These are phyloP conservation scores for Diddensiella transvaalensis DNA, from an alignment of 805 yeast species.

Conservation along the genomic window DNA sequence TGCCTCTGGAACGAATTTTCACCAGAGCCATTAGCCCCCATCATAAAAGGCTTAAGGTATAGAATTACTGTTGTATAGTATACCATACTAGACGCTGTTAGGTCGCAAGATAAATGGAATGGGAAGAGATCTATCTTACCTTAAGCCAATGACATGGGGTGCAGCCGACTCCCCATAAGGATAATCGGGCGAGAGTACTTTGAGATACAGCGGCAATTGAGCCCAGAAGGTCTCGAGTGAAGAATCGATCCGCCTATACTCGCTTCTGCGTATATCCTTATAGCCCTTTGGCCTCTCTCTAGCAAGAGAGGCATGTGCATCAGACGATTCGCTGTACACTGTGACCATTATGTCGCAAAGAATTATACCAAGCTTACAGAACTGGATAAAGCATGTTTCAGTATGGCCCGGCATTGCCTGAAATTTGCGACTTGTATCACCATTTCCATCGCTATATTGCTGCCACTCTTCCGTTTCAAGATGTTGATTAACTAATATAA, in stretches of 20 bases:
- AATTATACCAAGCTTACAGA: background rate
- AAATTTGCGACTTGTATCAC: background rate
- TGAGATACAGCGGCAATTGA: background rate
- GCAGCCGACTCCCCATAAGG: background rate
- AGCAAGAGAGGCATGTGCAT: background rate
- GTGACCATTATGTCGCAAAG: background rate
- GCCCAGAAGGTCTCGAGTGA: background rate
- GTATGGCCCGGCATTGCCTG: background rate
- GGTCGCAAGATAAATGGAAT: too few species aligned
- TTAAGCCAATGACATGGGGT: background rate
- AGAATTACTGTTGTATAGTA: background rate
- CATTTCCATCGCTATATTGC: background rate
- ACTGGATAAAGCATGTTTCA: background rate
- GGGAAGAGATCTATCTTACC: too few species aligned
- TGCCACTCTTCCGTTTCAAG: background rate
- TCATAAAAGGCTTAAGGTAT: background rate
- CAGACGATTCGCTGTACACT: background rate
- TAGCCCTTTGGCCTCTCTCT: background rate
- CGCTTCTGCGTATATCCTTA: background rate
- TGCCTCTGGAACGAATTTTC: background rate
- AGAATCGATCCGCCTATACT: background rate
- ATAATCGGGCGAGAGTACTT: background rate
- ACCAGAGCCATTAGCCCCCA: background rate
- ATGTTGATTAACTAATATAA: background rate
- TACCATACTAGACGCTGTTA: too few species aligned